Percentiles rank a stretch among this genome's conserved stretches.
These are phyloP conservation scores for Clavariopsis aquatica DNA, from an alignment of 495 filamentous ascomycete genomes.

Conservation along the genomic window DNA sequence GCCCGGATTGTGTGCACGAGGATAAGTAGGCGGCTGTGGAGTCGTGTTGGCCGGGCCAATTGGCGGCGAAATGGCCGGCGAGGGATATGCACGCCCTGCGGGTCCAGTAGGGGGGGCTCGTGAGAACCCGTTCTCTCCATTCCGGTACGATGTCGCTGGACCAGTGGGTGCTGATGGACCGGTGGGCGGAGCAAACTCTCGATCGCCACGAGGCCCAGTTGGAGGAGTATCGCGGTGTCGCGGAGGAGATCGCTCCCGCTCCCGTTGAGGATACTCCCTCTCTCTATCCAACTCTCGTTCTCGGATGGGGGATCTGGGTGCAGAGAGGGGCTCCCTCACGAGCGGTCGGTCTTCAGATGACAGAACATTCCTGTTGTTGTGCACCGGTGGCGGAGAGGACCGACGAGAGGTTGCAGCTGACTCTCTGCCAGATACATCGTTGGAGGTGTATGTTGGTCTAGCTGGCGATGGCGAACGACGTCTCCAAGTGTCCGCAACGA, in stretches of 20 bases:
- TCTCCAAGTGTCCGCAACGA: slow-evolving; percentile 41
- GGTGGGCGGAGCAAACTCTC: slow-evolving; percentile 37
- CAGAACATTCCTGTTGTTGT: slow-evolving; percentile 43
- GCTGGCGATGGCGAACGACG: slow-evolving; percentile 44
- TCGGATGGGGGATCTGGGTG: slow-evolving; percentile 33
- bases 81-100: slow-evolving; percentile 43
- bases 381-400: slow-evolving; percentile 46
- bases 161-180: slow-evolving; percentile 36
- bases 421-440: slow-evolving; percentile 40
- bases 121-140: slow-evolving; percentile 38
- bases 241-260: slow-evolving; percentile 30
- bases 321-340: slow-evolving; percentile 27
- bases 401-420: slow-evolving; percentile 45
- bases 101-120: slow-evolving; percentile 45
- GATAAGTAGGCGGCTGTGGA: slow-evolving; percentile 51
- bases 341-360: slow-evolving; percentile 22
- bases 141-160: slow-evolving; percentile 39
- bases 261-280: slow-evolving; percentile 21
- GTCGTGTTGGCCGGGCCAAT: slow-evolving; percentile 51
- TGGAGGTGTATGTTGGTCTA: slow-evolving; percentile 32
- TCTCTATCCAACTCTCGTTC: slow-evolving; percentile 26
- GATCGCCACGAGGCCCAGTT: slow-evolving; percentile 31
- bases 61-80: slow-evolving; percentile 49
- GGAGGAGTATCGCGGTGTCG: slow-evolving; percentile 40
- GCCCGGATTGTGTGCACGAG: slow-evolving; percentile 54